Conservation (phyloP, 495 filamentous ascomycete genomes). For the Chaetomidium leptoderma region DNA sequence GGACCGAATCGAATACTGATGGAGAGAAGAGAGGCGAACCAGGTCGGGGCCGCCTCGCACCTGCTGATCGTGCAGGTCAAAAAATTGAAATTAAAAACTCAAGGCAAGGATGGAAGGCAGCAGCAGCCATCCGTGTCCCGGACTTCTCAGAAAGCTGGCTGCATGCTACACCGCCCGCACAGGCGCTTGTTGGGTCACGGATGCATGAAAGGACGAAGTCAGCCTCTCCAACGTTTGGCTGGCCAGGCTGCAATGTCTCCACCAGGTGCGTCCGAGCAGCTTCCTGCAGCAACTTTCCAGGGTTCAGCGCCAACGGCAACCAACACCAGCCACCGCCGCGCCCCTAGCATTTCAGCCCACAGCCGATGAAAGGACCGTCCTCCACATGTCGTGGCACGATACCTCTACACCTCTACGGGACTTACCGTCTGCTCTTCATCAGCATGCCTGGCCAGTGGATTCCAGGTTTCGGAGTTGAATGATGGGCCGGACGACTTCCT, state of each 20-base stretch:
- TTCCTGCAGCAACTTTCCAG: background rate
- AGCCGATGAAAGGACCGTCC: too few species aligned
- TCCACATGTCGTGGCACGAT: too few species aligned
- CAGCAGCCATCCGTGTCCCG: background rate
- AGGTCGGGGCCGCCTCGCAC: background rate
- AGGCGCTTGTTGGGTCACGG: background rate
- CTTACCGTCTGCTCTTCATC: too few species aligned
- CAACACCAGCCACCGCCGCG: too few species aligned
- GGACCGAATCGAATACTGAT: too few species aligned
- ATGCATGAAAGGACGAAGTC: background rate
- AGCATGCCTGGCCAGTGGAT: too few species aligned
- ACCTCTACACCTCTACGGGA: too few species aligned
- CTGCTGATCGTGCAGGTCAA: conserved; percentile 1
- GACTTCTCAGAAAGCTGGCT: background rate
- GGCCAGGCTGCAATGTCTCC: background rate
- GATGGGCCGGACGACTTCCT: too few species aligned
- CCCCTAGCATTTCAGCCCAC: too few species aligned
- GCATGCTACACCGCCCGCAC: conserved; percentile 7
- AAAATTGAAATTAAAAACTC: too few species aligned
- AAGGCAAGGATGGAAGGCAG: background rate
- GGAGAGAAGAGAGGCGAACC: background rate
- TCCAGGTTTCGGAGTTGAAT: too few species aligned
- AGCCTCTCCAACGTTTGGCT: background rate
- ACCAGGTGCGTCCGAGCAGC: background rate
- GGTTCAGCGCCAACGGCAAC: background rate